Evolutionary conservation across 441 rosid genomes (phyloP), one percentile per base, ranked within the genome.

Genomic region (Raphanus hybrid): DNA sequence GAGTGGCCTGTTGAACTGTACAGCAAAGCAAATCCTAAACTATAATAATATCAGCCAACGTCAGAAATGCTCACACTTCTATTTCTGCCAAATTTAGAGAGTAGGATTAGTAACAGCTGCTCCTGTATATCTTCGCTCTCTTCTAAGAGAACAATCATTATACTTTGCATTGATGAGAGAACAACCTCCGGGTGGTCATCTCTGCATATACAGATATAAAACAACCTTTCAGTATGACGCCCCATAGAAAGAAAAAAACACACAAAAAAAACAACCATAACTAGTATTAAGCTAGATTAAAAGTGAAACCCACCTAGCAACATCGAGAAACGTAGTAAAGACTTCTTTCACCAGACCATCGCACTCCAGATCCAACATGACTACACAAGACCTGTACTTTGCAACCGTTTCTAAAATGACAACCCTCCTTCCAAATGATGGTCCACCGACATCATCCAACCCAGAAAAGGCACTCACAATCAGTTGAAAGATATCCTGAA

Each of bases 161-260:
- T 93, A 67, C 89, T 91, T 81, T 91, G 96, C 99, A 97, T 97
- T 69, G 99, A 94, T 45, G 92, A 82, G 26, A 92, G 73, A 82
- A 97, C 94, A 85, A 86, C 89, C 85, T 93, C 93, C 73, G 93
- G 97, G 78, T 92, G 99, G 81, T 94, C 94, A 86, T 94, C 98
- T 66, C 99, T 97, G 97, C 89, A 85, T 26, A 55, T 48, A 60
- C 69, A 54, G 73, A 63, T 67, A 69, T 70, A 80, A 50, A 48
- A 75, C 65, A 71, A 67, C 52, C 64, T 32, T 20, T 63, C 55
- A 69, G 73, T 64, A 54, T n/a, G 37, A 20, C 39, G 12, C 23
- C 12, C 15, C 76, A 32, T 6, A 77, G 63, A 5, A 4, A 66
- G 64, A 69, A 68, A 5, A 7, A 20, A 8, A 27, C 29, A 75